These are phyloP conservation scores for Mucuna pruriens DNA, from an alignment of 306 rosid species.

Conservation along the genomic window DNA sequence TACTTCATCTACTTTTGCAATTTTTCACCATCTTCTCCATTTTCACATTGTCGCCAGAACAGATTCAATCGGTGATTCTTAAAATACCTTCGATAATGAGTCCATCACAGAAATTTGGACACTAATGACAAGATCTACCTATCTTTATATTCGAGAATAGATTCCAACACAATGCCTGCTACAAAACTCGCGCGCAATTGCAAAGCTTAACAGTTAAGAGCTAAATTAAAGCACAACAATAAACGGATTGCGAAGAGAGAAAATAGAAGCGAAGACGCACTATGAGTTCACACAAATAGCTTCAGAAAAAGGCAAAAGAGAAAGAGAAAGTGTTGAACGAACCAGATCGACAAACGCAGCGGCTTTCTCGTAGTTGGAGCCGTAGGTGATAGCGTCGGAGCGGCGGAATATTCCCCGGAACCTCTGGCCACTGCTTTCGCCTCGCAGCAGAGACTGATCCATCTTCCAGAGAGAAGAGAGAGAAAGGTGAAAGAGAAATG, in stretches of 20 bases:
- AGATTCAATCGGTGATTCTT: not conserved
- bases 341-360: constrained; percentile 97
- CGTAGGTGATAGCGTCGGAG: constrained; percentile 73
- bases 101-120: not conserved
- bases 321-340: constrained; percentile 13
- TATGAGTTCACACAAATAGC: not conserved
- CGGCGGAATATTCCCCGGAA: constrained; percentile 40
- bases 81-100: not conserved
- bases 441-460: constrained; percentile 72
- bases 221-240: constrained; percentile 1
- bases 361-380: constrained; percentile 75
- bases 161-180: constrained; percentile 8
- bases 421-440: constrained; percentile 60
- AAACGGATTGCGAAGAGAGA: not conserved
- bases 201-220: constrained; percentile 6
- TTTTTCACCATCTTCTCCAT: constrained; percentile 7
- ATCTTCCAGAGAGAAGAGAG: constrained; percentile 33
- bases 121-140: constrained; percentile 33
- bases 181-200: not conserved
- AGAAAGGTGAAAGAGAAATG: not conserved
- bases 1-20: not conserved
- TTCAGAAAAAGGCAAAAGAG: not conserved
- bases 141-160: not conserved
- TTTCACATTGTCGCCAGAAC: not conserved
- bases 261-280: not conserved